Base-by-base conservation (phyloP, 2,329 filamentous ascomycete genomes). In the Trichocomaceae sp. region DNA sequence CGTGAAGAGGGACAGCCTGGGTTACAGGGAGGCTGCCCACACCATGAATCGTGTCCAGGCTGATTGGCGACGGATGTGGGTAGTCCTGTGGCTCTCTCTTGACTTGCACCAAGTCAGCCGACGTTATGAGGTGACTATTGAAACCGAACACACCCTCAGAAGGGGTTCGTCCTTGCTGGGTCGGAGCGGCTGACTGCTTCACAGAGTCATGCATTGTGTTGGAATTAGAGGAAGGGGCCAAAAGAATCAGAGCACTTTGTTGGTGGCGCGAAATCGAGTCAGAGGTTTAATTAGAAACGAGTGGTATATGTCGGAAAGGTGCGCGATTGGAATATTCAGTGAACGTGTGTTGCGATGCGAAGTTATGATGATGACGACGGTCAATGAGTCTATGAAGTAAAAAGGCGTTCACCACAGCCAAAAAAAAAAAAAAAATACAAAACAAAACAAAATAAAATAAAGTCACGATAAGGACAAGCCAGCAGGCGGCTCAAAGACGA, bases 21-120 rank as follows among this genome's bases (percentile, higher is more conserved):
- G 59, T 54, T 22, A 60, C 59, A 1, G 58, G 41, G 23, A 60
- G 48, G n/a, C 64, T 64, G n/a, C 63, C 58, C 59, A 31, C 61
- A 51, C 63, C 63, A 44, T 62, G 56, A 10, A 65, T 62, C 22
- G 72, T 69, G 1, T 69, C 71, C 23, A 72, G 55, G 9, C 69
- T 68, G 26, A 62, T 3, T 57, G 20, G 26, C 58, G 53, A 35
- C 62, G 59, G 20, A 62, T 55, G 55, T 54, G 58, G 26, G 44
- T 52, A 23, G 47, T 52, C 54, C 56, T 31, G 39, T 51, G 41
- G 41, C 58, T 58, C 37, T 44, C 33, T 26, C 50, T 56, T 56
- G 15, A 56, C 44, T 31, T 51, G 50, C 54, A 41, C 60, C 53
- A 19, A 55, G 44, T 44, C 37, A 55, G 50, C 44, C 54, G 51